Conservation (phyloP, 768 basidiomycete genomes). For the Tephrocybe sp. region DNA sequence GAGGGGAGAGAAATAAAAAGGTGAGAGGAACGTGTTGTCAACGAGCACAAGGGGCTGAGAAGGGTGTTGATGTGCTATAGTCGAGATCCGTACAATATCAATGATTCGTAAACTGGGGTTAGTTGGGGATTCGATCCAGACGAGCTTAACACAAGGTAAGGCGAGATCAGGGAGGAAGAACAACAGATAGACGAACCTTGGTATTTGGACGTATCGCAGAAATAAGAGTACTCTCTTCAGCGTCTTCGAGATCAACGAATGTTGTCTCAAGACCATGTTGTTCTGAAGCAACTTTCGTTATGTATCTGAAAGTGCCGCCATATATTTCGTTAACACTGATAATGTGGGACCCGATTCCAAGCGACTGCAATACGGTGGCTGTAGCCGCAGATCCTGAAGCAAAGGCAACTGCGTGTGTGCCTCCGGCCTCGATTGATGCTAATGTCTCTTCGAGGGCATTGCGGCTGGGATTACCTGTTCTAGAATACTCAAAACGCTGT, state of each 20-base stretch:
- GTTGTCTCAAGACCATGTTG: conserved; percentile 69
- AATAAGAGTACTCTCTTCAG: conserved; percentile 61
- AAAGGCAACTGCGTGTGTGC: conserved; percentile 73
- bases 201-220: conserved; percentile 72
- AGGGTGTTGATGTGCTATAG: too few relatives aligned
- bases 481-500: conserved; percentile 85
- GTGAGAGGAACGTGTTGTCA: too few relatives aligned
- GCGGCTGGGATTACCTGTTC: conserved; percentile 87
- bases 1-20: too few relatives aligned
- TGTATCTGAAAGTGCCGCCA: conserved; percentile 88
- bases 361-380: conserved; percentile 73
- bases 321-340: conserved; percentile 91
- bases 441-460: conserved; percentile 74
- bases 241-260: conserved; percentile 80
- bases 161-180: too few relatives aligned
- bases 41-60: too few relatives aligned
- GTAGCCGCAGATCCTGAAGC: conserved; percentile 85
- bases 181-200: too few relatives aligned
- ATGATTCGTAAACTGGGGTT: too few relatives aligned
- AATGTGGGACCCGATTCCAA: conserved; percentile 75
- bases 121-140: too few relatives aligned
- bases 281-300: conserved; percentile 60
- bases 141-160: too few relatives aligned
- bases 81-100: too few relatives aligned
- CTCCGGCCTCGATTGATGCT: conserved; percentile 76